phyloP scores from a whole-genome alignment of 345 rosid genomes.

The Gossypium herbaceum region DNA sequence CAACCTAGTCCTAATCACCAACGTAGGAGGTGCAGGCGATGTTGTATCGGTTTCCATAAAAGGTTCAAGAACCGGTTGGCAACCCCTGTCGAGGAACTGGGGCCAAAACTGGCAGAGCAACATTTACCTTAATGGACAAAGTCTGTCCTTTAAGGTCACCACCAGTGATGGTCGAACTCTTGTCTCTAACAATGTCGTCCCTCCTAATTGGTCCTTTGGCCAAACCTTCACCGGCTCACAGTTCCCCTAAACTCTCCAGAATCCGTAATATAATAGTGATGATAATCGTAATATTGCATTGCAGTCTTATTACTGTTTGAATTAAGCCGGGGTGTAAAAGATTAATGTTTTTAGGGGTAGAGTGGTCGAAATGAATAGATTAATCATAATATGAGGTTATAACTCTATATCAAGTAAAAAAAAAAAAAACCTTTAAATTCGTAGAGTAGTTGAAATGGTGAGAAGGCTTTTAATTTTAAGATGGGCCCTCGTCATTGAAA shows the following conservation, averaged over 20 bases:
- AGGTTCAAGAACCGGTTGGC: background rate
- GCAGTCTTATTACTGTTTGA: background rate
- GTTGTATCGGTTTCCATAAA: background rate
- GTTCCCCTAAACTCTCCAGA: constrained; percentile 22
- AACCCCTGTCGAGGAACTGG: background rate
- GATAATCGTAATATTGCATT: background rate
- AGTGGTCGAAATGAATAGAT: background rate
- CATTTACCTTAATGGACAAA: background rate
- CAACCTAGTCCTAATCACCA: constrained; percentile 7
- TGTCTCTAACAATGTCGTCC: constrained; percentile 35
- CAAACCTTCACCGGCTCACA: constrained; percentile 7
- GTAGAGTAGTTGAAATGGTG: background rate
- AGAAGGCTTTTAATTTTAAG: background rate
- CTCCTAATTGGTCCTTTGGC: background rate
- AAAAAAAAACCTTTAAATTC: background rate
- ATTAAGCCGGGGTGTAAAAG: background rate
- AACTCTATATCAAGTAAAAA: too few relatives aligned
- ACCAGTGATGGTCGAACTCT: constrained; percentile 16
- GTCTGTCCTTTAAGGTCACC: constrained; percentile 4
- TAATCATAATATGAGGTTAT: background rate
- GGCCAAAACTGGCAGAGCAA: constrained; percentile 7
- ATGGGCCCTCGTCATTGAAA: background rate
- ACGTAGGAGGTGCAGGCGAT: background rate
- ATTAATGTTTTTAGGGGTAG: background rate
- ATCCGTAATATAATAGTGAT: background rate